Conservation (phyloP, 768 basidiomycete species). For the Kwoniella heveanensis region DNA sequence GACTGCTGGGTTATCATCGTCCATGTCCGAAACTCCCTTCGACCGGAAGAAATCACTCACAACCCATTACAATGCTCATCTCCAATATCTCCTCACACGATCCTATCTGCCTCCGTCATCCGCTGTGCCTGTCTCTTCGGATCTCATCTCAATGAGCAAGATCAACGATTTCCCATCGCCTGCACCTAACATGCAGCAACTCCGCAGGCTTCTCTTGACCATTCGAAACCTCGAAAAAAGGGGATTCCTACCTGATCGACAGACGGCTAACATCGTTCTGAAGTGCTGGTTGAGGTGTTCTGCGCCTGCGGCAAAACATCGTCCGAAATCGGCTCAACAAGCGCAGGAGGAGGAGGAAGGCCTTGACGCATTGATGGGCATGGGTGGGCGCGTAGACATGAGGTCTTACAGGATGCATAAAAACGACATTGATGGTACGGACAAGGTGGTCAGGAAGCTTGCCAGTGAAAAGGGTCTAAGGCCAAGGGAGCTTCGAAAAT, state of each 20-base stretch:
- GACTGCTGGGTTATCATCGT: too few relatives aligned
- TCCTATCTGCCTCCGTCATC: constrained; percentile 31
- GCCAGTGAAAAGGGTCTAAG: constrained; percentile 57
- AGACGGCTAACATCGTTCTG: constrained; percentile 71
- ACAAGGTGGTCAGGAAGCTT: constrained; percentile 9
- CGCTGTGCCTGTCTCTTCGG: neutral
- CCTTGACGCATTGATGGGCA: neutral
- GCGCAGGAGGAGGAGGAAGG: neutral
- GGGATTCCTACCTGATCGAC: constrained; percentile 66
- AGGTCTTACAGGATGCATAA: neutral
- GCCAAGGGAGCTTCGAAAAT: constrained; percentile 58
- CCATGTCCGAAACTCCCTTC: too few relatives aligned
- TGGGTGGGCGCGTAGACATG: neutral
- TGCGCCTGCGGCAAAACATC: neutral
- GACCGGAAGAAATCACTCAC: constrained; percentile 20
- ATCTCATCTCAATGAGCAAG: neutral
- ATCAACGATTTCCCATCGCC: constrained; percentile 8
- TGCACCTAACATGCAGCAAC: constrained; percentile 22
- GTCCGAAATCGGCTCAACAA: neutral
- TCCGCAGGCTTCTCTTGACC: constrained; percentile 55
- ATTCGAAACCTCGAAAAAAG: constrained; percentile 58
- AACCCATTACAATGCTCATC: constrained; percentile 24
- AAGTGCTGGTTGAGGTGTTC: constrained; percentile 65
- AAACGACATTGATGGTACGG: neutral
- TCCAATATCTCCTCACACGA: constrained; percentile 23